Evolutionary conservation across 2,329 filamentous ascomycete species (phyloP), one percentile per base, ranked within the genome.

Genomic region (Immersiporthe knoxdaviesiana): DNA sequence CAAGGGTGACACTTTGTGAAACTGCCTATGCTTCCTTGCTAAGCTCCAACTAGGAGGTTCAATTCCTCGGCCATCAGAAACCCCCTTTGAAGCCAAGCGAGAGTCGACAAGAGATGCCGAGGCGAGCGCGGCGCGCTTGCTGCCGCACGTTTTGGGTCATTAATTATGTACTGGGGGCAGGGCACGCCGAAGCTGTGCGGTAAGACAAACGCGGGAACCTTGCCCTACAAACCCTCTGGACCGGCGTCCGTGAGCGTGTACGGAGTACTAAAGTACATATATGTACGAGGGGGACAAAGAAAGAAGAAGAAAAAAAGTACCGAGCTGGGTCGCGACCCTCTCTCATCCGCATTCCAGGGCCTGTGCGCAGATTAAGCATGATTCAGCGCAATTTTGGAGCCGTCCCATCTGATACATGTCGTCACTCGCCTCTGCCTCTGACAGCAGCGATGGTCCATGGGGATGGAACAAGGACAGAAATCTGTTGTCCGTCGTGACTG

Each of bases 311-410:
- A 18, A 3, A 24, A 37, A 59, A 59, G 2, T 27, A 59, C 32
- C 56, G 32, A 37, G 18, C 32, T 59, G 21, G 56, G 54, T 18
- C 8, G 52, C 52, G n/a, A 14, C 8, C 21, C 50, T 54, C 50
- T 54, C 50, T 56, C 27, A 12, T 35, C 54, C 18, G 54, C 27
- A 10, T 10, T 27, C 14, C 27, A 35, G 6, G 56, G 56, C 56
- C 56, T 59, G 56, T 59, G 56, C 56, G 56, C 18, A 59, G 10
- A 59, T 59, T 59, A 59, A 59, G 56, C 56, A 59, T 59, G 56
- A 37, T 59, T 59, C 56, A 59, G 32, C 56, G 30, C 56, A 37
- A 37, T 59, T 32, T 59, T 59, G 56, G 18, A n/a, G 30, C 21
- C 56, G 56, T 37, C 32, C 32, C 56, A 32, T 37, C 56, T 59